A percentile compares a stretch with the other conserved stretches of the same genome.
Conservation (phyloP, 129 eudicot species). For the Tanacetum coccineum region DNA sequence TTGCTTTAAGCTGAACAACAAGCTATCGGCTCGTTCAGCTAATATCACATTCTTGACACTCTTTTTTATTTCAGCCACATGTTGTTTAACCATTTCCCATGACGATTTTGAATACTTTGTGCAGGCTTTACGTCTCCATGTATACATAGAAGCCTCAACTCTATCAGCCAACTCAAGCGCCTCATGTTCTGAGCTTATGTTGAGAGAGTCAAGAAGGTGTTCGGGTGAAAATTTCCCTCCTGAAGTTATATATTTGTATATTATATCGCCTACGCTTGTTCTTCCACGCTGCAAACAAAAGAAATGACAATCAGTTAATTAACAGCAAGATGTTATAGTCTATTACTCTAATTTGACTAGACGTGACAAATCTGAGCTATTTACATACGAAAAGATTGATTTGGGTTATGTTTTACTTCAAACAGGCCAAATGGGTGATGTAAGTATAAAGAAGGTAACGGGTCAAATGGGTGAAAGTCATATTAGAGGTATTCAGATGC, state of each 20-base stretch:
- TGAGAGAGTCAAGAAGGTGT: conserved; percentile 59
- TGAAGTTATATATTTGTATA: conserved; percentile 64
- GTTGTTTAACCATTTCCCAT: conserved; percentile 82
- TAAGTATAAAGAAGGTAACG: no score
- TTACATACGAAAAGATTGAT: background rate
- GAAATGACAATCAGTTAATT: background rate
- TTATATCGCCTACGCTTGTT: conserved; percentile 74
- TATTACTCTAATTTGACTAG: no score
- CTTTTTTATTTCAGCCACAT: conserved; percentile 62
- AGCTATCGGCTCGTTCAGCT: conserved; percentile 73
- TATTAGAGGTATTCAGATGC: background rate
- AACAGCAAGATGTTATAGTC: background rate
- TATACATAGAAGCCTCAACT: conserved; percentile 87
- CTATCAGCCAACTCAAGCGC: conserved; percentile 92
- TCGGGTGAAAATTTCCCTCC: conserved; percentile 71
- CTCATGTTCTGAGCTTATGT: conserved; percentile 82
- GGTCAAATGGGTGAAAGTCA: no score
- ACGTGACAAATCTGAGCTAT: background rate
- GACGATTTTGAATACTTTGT: conserved; percentile 67
- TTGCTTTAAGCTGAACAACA: conserved; percentile 79
- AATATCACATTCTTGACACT: conserved; percentile 68
- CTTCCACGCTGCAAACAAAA: conserved; percentile 65
- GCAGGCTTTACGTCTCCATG: conserved; percentile 90
- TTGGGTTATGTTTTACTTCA: conserved; percentile 1
- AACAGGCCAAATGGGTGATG: background rate